Evolutionary conservation across 768 basidiomycete species (phyloP).

Genomic region (Mycena venus): DNA sequence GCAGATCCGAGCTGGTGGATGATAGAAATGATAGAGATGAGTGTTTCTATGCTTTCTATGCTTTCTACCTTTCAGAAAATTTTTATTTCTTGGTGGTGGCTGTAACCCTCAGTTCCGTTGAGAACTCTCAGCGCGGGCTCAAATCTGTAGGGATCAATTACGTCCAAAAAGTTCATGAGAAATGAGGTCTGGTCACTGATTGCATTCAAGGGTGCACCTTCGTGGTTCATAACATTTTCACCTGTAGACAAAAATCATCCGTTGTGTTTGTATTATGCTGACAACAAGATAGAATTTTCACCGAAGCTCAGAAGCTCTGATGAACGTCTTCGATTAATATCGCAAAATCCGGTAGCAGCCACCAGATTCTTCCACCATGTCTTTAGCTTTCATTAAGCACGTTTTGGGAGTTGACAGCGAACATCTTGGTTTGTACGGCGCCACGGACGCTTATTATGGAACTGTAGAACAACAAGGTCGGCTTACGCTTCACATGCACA

Average conservation of each 20-base stretch:
- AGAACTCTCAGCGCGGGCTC: too few relatives aligned
- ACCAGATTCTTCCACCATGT: slow-evolving; percentile 51
- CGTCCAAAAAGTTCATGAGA: slow-evolving; percentile 42
- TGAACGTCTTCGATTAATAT: slow-evolving; percentile 18
- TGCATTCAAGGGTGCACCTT: slow-evolving; percentile 41
- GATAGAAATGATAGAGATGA: too few relatives aligned
- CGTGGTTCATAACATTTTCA: slow-evolving; percentile 54
- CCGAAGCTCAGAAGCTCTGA: slow-evolving; percentile 23
- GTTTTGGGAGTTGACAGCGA: slow-evolving; percentile 37
- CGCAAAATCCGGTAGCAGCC: too few relatives aligned
- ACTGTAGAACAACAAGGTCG: slow-evolving; percentile 56
- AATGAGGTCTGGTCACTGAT: slow-evolving; percentile 36
- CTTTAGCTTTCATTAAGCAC: slow-evolving; percentile 46
- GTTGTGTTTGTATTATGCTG: slow-evolving; percentile 51
- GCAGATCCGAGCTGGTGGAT: too few relatives aligned
- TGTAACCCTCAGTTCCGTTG: too few relatives aligned
- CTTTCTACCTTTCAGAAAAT: too few relatives aligned
- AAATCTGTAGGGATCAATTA: slow-evolving; percentile 40
- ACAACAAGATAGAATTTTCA: slow-evolving; percentile 35
- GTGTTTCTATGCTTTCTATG: too few relatives aligned
- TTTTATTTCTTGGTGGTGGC: too few relatives aligned
- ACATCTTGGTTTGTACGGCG: slow-evolving; percentile 45
- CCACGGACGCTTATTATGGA: slow-evolving; percentile 50
- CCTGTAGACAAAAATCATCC: slow-evolving; percentile 50
- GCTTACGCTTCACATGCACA: slow-evolving; percentile 30